These are phyloP conservation scores for Albugo laibachii DNA, from an alignment of 352 stramenopile genomes.

Conservation along the genomic window DNA sequence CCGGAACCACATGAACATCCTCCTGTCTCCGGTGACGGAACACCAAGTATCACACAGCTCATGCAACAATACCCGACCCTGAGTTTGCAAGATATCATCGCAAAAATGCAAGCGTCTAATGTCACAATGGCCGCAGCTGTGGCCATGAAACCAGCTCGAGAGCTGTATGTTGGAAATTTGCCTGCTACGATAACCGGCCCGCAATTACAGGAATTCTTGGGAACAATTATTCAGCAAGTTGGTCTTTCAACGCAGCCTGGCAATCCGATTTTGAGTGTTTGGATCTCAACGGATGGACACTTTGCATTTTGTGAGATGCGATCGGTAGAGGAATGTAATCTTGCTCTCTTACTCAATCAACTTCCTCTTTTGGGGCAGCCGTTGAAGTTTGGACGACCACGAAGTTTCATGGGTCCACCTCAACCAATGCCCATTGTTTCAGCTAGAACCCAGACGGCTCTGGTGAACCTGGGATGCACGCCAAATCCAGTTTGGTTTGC, in stretches of 20 bases:
- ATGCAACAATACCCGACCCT: constrained; percentile 78
- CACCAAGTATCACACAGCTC: constrained; percentile 71
- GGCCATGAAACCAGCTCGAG: constrained; percentile 56
- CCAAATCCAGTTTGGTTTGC: constrained; percentile 64
- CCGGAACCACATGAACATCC: constrained; percentile 22
- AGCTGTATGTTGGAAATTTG: constrained; percentile 75
- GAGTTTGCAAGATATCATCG: constrained; percentile 77
- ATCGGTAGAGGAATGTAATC: constrained; percentile 68
- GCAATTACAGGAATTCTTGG: constrained; percentile 71
- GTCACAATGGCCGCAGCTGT: constrained; percentile 49
- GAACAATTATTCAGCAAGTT: constrained; percentile 77
- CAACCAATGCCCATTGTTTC: constrained; percentile 52
- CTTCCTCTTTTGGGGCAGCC: constrained; percentile 54
- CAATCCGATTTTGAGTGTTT: constrained; percentile 70
- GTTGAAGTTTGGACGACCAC: constrained; percentile 69
- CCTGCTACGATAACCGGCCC: constrained; percentile 62
- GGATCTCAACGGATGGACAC: constrained; percentile 70
- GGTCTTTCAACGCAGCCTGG: constrained; percentile 51
- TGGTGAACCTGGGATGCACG: constrained; percentile 62
- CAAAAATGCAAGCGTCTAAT: constrained; percentile 73
- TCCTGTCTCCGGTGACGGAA: constrained; percentile 6
- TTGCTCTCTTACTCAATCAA: constrained; percentile 69
- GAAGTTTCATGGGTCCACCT: constrained; percentile 66
- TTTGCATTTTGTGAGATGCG: constrained; percentile 82
- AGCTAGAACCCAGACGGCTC: constrained; percentile 46